Evolutionary conservation across 345 rosid species (phyloP), one percentile per base, ranked within the genome.

Genomic region (Lenwebbia sp.): DNA sequence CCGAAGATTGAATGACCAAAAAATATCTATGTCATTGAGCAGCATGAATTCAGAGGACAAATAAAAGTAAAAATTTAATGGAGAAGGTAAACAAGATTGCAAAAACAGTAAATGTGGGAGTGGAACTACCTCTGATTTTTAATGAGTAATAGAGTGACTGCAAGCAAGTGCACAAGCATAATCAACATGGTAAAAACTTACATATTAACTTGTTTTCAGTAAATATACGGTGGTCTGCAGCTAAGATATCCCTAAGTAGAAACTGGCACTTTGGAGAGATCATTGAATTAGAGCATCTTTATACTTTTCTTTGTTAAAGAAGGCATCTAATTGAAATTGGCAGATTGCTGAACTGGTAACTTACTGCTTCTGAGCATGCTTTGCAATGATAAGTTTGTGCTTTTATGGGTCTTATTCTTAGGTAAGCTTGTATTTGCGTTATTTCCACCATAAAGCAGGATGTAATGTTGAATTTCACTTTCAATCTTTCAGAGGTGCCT

Each of bases 401-500:
- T 33, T 70, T 70, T 70, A 37, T 37, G 25, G 81, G 37, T 70
- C 25, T 70, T 37, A 37, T 70, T 70, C 81, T 19, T 37, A 37
- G 81, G 81, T 70, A 33, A 21, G 81, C 26, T 56, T 56, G n/a
- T 10, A 70, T 70, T 70, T 44, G 37, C 13, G 3, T 70, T 70
- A 70, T 19, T 70, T 70, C 81, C 81, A 37, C 47, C 81, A 70
- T 37, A 37, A 21, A 70, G 81, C 81, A 37, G 81, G 81, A 70
- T 37, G 13, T 70, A 37, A 70, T 70, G 41, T 70, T 70, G 14
- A 70, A 70, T 70, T 70, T 70, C 47, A 37, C 81, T 70, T 70
- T 19, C 47, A 2, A 70, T 70, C 83, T 91, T 91, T 90, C 88
- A 97, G 99, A 90, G 99, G 98, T 89, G 86, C 93, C 60, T 96